phyloP scores from a whole-genome alignment of 75 land plant species.

The Sequoiadendron giganteum region DNA sequence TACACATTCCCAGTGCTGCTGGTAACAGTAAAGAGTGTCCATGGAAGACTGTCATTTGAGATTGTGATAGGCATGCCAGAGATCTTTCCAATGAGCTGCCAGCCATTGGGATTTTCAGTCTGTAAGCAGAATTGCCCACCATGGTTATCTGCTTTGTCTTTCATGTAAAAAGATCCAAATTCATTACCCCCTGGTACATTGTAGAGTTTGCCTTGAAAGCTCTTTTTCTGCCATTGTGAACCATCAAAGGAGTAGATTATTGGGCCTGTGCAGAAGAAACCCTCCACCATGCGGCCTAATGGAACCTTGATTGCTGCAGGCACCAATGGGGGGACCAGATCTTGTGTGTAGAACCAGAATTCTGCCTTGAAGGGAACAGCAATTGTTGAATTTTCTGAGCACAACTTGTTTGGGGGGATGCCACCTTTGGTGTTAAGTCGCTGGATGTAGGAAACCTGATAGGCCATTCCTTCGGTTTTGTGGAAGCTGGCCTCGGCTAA shows the following conservation, averaged over 20 bases:
- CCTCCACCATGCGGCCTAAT: conserved; percentile 10
- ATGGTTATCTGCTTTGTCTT: not conserved
- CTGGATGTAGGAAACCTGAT: conserved; percentile 16
- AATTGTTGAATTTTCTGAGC: not conserved
- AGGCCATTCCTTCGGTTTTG: not conserved
- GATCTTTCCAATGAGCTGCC: conserved; percentile 10
- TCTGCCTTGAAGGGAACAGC: conserved; percentile 15
- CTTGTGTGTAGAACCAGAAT: conserved; percentile 18
- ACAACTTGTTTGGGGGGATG: not conserved
- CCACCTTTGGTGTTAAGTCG: conserved; percentile 8
- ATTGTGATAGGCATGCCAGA: conserved; percentile 4
- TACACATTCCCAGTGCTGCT: conserved; percentile 12
- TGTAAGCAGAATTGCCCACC: conserved; percentile 14
- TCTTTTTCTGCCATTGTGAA: not conserved
- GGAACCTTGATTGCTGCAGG: not conserved
- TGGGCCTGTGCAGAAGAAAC: conserved; percentile 11
- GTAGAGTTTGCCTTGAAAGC: conserved; percentile 10
- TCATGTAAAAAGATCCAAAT: conserved; percentile 9
- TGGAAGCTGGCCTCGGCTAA: conserved; percentile 14
- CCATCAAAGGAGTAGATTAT: conserved; percentile 12
- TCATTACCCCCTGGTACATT: conserved; percentile 18
- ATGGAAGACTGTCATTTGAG: conserved; percentile 15
- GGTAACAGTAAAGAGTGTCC: conserved; percentile 12
- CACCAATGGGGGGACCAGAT: conserved; percentile 5
- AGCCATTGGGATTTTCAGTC: conserved; percentile 6